Conservation (phyloP, 306 rosid genomes). For the Alnus rubra region DNA sequence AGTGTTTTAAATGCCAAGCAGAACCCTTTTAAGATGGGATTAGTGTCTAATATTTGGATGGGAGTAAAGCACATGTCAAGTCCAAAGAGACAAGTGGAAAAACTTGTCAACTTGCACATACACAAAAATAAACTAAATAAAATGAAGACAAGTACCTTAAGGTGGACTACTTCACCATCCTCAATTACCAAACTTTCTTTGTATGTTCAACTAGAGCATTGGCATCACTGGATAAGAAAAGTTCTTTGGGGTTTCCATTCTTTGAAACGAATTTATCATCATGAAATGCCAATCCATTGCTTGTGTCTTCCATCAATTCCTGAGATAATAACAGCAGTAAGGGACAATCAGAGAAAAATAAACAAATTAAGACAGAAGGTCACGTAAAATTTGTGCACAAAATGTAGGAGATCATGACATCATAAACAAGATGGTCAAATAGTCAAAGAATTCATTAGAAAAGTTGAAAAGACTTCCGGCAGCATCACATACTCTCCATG, state of each 20-base stretch:
- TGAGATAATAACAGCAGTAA: slow-evolving; percentile 38
- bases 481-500: too few species aligned
- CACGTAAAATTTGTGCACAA: not conserved
- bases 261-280: slow-evolving; percentile 78
- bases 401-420: not conserved
- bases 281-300: slow-evolving; percentile 70
- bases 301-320: slow-evolving; percentile 66
- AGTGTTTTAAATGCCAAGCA: too few species aligned
- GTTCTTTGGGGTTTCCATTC: slow-evolving; percentile 76
- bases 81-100: not conserved
- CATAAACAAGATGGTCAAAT: not conserved
- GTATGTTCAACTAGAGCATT: slow-evolving; percentile 96
- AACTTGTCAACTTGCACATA: not conserved
- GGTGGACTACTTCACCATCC: slow-evolving; percentile 97
- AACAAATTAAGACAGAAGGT: slow-evolving; percentile 2
- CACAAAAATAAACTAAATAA: not conserved
- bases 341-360: not conserved
- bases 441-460: too few species aligned
- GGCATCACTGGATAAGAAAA: slow-evolving; percentile 95
- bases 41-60: not conserved
- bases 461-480: too few species aligned
- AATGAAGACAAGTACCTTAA: slow-evolving; percentile 59
- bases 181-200: slow-evolving; percentile 89
- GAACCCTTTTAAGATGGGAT: not conserved
- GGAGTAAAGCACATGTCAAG: not conserved